A percentile compares a stretch with the other conserved stretches of the same genome.
phyloP scores from a whole-genome alignment of 345 rosid species.

The Lepidium sativum region DNA sequence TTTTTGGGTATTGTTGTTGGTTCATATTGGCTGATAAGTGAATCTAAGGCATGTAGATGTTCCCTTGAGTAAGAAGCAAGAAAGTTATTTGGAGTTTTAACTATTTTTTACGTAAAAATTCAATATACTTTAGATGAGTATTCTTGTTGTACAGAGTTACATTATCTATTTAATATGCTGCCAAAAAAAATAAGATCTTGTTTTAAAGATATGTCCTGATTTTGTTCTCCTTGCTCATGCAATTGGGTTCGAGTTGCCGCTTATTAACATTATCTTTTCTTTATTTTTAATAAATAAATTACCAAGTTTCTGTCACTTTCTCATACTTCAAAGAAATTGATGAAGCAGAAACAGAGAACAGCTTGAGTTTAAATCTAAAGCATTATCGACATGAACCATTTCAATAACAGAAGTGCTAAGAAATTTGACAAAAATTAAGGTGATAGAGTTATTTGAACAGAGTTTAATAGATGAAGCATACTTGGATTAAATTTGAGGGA shows the following conservation, averaged over 20 bases:
- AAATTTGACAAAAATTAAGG: not conserved
- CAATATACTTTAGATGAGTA: slow-evolving; percentile 12
- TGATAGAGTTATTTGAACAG: not conserved
- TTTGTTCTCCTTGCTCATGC: slow-evolving; percentile 17
- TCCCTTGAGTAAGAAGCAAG: slow-evolving; percentile 2
- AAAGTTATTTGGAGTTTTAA: not conserved
- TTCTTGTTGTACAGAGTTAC: slow-evolving; percentile 1
- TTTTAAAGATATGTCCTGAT: slow-evolving; percentile 21
- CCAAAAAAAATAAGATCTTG: not conserved
- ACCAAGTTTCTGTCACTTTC: slow-evolving; percentile 4
- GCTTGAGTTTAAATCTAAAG: not conserved
- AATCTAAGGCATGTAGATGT: slow-evolving; percentile 21
- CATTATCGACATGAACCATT: not conserved
- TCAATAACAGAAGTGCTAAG: not conserved
- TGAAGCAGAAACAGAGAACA: not conserved
- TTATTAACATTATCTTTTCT: slow-evolving; percentile 1
- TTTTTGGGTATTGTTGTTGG: slow-evolving; percentile 19
- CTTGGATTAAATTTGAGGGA: too few species aligned
- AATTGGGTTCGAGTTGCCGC: slow-evolving; percentile 24
- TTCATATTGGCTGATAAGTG: slow-evolving; percentile 19
- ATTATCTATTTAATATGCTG: not conserved
- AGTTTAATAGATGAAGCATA: not conserved
- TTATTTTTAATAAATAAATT: not conserved
- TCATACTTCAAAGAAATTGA: not conserved
- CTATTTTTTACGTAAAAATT: not conserved